Base-by-base conservation (phyloP, 2,329 filamentous ascomycete genomes). In the Cyphellophora attinorum region DNA sequence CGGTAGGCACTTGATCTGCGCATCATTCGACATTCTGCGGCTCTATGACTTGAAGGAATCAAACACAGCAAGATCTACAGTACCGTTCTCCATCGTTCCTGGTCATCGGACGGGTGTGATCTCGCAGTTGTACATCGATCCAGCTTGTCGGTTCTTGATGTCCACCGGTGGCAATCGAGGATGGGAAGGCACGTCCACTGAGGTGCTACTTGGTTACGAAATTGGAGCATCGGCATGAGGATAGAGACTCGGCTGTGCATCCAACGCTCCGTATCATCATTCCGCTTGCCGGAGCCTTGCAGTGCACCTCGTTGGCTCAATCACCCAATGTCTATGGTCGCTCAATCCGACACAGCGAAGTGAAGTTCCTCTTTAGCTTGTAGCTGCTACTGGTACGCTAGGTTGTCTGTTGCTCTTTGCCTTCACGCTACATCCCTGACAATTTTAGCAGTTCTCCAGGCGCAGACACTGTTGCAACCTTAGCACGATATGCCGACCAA, bases 81-180 rank as follows among this genome's bases (percentile, higher is more conserved):
- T 93, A 0, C 91, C 91, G 0, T 98, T 96, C 58, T 71, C 94
- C n/a, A 95, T 98, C 46, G 80, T 98, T 15, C 91, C 91, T 0
- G 91, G 91, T 0, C 91, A 81, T 52, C 68, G 85, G 11, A 88
- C 88, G 0, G 89, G 89, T 29, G 85, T 93, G 27, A 89, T 95
- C 27, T 85, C 81, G 0, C 78, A 81, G 40, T 63, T 96, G 6
- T 91, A 89, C 51, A 69, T 95, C 30, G 91, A 98, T 55, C 83
- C 83, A 4, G 83, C 85, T 0, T 89, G 85, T 54, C 72, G 78
- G 12, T 96, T 88, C 54, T 89, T 98, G 81, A 73, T 98, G 19
- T 89, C 84, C 2, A 84, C 85, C 0, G 88, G 85, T 4, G 91
- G 91, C 0, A 96, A 91, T 42, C 67, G 91, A 42, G 91, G 91